Percentiles rank a stretch among this genome's conserved stretches.
Conservation (phyloP, 2,329 filamentous ascomycete genomes). For the Trichothecium roseum region DNA sequence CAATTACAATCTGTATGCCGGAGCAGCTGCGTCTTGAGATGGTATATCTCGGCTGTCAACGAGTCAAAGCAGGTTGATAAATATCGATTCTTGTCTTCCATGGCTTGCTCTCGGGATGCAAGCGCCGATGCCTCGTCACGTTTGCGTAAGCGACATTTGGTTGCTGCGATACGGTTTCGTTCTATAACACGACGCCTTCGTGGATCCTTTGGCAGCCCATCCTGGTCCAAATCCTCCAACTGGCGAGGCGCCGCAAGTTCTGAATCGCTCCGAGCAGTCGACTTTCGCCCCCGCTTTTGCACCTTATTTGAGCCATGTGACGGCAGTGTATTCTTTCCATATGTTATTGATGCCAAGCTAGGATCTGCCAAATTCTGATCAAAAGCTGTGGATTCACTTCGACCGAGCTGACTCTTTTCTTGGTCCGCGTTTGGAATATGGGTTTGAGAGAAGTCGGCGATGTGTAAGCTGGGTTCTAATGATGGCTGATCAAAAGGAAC, state of each 20-base stretch:
- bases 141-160: slow-evolving; percentile 19
- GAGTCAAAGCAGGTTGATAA: slow-evolving; percentile 15
- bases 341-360: too few relatives aligned
- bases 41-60: slow-evolving; percentile 16
- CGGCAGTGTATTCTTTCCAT: too few relatives aligned
- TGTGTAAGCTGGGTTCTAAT: too few relatives aligned
- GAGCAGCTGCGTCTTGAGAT: slow-evolving; percentile 20
- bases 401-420: too few relatives aligned
- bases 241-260: not conserved
- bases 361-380: too few relatives aligned
- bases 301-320: too few relatives aligned
- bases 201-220: slow-evolving; percentile 12
- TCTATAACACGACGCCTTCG: slow-evolving; percentile 15
- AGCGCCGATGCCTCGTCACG: slow-evolving; percentile 19
- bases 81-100: slow-evolving; percentile 19
- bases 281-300: too few relatives aligned
- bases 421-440: too few relatives aligned
- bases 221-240: slow-evolving; percentile 8
- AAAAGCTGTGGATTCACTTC: too few relatives aligned
- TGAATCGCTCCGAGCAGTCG: too few relatives aligned
- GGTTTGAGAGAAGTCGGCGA: too few relatives aligned
- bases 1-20: slow-evolving; percentile 20
- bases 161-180: slow-evolving; percentile 20
- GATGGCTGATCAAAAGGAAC: too few relatives aligned
- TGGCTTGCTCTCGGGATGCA: slow-evolving; percentile 14